Conservation (phyloP, 2,329 filamentous ascomycete species). For the Bertia moriformis region DNA sequence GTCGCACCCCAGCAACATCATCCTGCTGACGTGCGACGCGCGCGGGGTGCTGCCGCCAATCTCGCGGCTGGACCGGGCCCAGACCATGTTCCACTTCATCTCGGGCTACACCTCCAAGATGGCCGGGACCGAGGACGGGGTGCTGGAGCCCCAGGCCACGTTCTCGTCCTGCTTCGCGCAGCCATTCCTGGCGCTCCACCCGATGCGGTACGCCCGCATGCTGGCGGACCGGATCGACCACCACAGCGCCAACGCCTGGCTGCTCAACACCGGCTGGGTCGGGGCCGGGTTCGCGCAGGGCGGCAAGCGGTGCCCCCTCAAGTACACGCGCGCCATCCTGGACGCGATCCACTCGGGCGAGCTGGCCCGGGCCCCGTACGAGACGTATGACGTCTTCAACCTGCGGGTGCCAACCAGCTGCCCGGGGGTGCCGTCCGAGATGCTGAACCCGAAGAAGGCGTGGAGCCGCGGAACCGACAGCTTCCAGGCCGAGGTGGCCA, state of each 20-base stretch:
- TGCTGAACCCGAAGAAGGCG: conserved; percentile 85
- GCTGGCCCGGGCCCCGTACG: conserved; percentile 82
- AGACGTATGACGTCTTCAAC: conserved; percentile 94
- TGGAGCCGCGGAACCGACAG: conserved; percentile 66
- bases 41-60: conserved; percentile 94
- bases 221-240: conserved; percentile 92
- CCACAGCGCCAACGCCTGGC: conserved; percentile 92
- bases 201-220: conserved; percentile 98
- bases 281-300: conserved; percentile 80
- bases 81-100: conserved; percentile 99
- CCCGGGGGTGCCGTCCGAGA: conserved; percentile 73
- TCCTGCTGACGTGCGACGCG: conserved; percentile 93
- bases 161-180: conserved; percentile 99
- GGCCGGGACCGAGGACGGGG: conserved; percentile 94
- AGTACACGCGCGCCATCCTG: conserved; percentile 96
- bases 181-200: conserved; percentile 95
- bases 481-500: conserved; percentile 78
- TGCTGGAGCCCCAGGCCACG: conserved; percentile 92
- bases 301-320: conserved; percentile 91
- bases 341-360: conserved; percentile 96
- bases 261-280: conserved; percentile 97
- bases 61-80: conserved; percentile 83
- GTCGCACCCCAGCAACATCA: conserved; percentile 89
- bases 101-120: conserved; percentile 99
- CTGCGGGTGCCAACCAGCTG: conserved; percentile 83